Evolutionary conservation across 495 filamentous ascomycete species (phyloP), one percentile per base, ranked within the genome.

Genomic region (Corynascus novoguineensis): DNA sequence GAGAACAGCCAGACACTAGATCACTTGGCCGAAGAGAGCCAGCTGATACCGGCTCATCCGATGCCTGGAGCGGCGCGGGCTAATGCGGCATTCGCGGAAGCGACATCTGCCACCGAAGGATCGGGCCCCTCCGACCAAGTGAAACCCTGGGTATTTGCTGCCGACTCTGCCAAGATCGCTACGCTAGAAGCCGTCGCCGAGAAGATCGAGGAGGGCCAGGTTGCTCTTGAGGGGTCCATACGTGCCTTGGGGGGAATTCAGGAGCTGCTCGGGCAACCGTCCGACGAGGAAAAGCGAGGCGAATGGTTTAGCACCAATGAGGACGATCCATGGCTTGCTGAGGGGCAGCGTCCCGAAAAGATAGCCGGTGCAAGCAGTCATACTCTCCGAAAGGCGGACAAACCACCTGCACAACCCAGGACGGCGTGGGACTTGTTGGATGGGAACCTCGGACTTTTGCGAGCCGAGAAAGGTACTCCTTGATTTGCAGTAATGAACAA

Each of bases 21-120:
- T 47, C 84, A 82, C 31, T 69, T 89, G 1, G 75, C 76, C 12
- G 82, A 88, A 32, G 86, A 90, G 59, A 87, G 84, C 61, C 84
- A 88, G 53, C 74, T 90, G 5, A 77, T 89, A 1, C 83, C 81
- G 0, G 75, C 78, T 37, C 82, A 86, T 53, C 83, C 85, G 1
- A 65, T 82, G 42, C 73, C 78, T 1, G 64, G 64, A 10, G 50
- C 59, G 1, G 32, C 38, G 14, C 59, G 65, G 15, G 52, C 51
- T 21, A 66, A 62, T 32, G 44, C 56, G n/a, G 62, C 60, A 7
- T 57, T 64, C 11, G 37, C 60, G 10, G 65, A 63, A 25, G 66
- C 64, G 0, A 46, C 65, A 8, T 58, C 60, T 8, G 53, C 55
- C 0, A 58, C 63, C 5, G 61, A 71, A 52, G 68, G 40, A 21